Conservation (phyloP, 2,329 filamentous ascomycete genomes). For the Berkeleyomyces basicola region DNA sequence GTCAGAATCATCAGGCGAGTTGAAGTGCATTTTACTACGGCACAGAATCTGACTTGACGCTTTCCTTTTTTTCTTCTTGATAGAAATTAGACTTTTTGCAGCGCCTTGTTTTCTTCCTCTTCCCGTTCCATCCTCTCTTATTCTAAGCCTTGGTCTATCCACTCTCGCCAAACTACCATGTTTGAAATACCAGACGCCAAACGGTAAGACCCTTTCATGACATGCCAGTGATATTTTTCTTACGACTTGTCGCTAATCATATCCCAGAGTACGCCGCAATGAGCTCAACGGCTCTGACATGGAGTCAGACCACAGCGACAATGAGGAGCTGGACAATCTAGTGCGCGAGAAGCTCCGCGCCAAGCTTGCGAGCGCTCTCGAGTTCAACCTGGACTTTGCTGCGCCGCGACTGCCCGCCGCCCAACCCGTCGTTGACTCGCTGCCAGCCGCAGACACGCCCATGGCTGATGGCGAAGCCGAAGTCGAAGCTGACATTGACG, state of each 20-base stretch:
- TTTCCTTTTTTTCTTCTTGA: background rate
- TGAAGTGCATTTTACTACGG: too few species aligned
- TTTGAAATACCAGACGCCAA: conserved; percentile 37
- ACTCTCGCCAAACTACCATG: conserved; percentile 21
- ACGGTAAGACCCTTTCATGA: conserved; percentile 23
- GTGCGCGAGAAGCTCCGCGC: conserved; percentile 12
- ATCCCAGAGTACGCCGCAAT: conserved; percentile 34
- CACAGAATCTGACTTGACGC: too few species aligned
- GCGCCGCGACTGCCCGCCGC: background rate
- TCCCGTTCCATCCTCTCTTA: background rate
- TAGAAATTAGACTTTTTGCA: background rate
- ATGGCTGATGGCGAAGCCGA: conserved; percentile 14
- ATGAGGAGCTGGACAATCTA: conserved; percentile 4
- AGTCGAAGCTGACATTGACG: conserved; percentile 17
- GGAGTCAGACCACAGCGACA: conserved; percentile 16
- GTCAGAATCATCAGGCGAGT: too few species aligned
- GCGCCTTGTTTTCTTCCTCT: background rate
- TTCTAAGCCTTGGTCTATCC: background rate
- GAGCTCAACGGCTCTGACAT: conserved; percentile 29
- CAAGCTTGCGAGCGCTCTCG: conserved; percentile 13
- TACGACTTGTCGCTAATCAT: conserved; percentile 5
- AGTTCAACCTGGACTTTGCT: conserved; percentile 8
- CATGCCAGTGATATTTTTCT: background rate
- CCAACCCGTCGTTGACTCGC: conserved; percentile 17
- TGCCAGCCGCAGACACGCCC: conserved; percentile 14